Evolutionary conservation across 768 basidiomycete species (phyloP), one percentile per base, ranked within the genome.

Genomic region (Amanita muscaria): DNA sequence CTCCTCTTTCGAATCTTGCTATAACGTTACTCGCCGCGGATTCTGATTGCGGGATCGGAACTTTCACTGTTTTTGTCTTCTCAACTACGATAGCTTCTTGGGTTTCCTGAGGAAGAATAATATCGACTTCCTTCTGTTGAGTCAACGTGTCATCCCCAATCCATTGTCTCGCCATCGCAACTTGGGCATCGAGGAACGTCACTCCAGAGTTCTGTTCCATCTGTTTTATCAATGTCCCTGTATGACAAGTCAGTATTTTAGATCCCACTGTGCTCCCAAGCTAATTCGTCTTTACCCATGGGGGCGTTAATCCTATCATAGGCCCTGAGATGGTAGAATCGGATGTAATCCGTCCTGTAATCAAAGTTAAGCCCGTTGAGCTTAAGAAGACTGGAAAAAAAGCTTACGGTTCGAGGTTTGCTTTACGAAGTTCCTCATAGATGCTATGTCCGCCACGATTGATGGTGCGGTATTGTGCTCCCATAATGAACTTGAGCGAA

Each of bases 231-330:
- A 80, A 72, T 12, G 57, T 59, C 16, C 45, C 59, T 55, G 36
- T 16, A 23, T 16, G 3, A 18, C n/a, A 9, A 2, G 5, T 27
- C 35, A 36, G 51, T 41, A 8, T 29, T 24, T 31, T 8, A 29
- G 12, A 34, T 32, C 11, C n/a, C 21, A n/a, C n/a, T n/a, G n/a
- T n/a, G n/a, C 18, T 10, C 18, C 11, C 11, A 23, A 33, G 11
- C 10, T 16, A n/a, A 18, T 9, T 23, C 3, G 7, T 59, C 74
- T 56, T 44, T 49, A 80, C 81, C 64, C 50, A 66, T 60, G 1
- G 88, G 84, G 0, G 83, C 81, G 56, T 91, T 92, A 56, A 93
- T 88, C 19, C 92, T 72, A 57, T 97, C 93, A 58, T 93, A 99
- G 1, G 83, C 69, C 23, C 96, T 77, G 19, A 99, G 72, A 64